Base-by-base conservation (phyloP, 192 early-diverging fungal genomes). In the Backusella circina region DNA sequence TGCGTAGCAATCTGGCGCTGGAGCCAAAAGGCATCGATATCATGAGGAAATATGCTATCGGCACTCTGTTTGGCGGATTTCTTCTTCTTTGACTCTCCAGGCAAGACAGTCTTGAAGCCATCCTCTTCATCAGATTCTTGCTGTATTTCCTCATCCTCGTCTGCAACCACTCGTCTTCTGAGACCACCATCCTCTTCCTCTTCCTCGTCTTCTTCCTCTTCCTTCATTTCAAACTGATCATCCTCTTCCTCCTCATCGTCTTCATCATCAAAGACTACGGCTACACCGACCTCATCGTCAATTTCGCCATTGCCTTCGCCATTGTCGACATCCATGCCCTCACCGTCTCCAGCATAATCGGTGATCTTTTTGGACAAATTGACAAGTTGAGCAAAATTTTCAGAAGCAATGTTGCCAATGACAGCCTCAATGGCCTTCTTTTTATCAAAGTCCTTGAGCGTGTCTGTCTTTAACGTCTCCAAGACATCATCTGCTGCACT, bases 21-120 rank as follows among this genome's bases (percentile, higher is more conserved):
- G 6, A 98, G 88, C 96, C 96, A 99, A 79, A 99, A 99, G 7
- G 97, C 94, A 82, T 99, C 98, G 65, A 99, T 88, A 65, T 95
- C 93, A 80, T 96, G 94, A 10, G 94, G 89, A 47, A 80, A 70
- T 30, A 90, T 75, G 71, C 84, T 80, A 37, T 82, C 79, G 9
- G 76, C 79, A 21, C 15, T 15, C 28, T 68, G 39, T 5, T 38
- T 65, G 4, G 33, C 47, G 10, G 71, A 16, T 41, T 86, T 85
- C 65, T 84, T 86, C 39, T 80, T 80, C 5, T 61, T 39, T 16
- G 39, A 18, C 38, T 54, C 73, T 33, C 80, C 82, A 44, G 81
- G 77, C 7, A 77, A 64, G 37, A 86, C 87, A 31, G 84, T 86
- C 16, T 84, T 80, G 71, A 88, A 88, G 12, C 86, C 84, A 66